Conservation (phyloP, 257 asterid species). For the Fraxinus anomala region DNA sequence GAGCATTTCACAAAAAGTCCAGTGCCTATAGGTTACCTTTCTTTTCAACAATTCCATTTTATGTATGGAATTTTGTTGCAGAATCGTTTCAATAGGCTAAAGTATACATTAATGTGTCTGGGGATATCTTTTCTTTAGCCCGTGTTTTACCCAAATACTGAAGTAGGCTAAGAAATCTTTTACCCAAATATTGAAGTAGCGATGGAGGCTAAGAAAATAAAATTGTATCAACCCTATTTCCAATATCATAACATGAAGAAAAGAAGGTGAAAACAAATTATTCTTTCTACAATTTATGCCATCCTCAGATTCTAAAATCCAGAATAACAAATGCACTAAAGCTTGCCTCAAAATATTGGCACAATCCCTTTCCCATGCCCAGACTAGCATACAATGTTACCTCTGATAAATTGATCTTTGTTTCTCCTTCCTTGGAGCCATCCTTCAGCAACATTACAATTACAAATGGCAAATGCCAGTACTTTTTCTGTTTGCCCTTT, state of each 20-base stretch:
- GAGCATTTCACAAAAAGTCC: not conserved
- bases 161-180: slow-evolving; percentile 1
- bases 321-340: slow-evolving; percentile 11
- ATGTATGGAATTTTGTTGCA: not conserved
- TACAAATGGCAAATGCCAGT: slow-evolving; percentile 10
- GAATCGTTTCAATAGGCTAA: not conserved
- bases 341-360: not conserved
- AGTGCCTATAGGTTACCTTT: not conserved
- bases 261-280: not conserved
- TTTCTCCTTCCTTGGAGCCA: slow-evolving; percentile 18
- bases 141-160: not conserved
- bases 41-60: not conserved
- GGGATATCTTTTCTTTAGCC: slow-evolving; percentile 6
- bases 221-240: not conserved
- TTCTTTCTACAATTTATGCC: not conserved
- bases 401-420: not conserved
- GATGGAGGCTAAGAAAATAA: not conserved
- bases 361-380: not conserved
- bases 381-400: not conserved
- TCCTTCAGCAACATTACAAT: slow-evolving; percentile 4
- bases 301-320: slow-evolving; percentile 10
- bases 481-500: not conserved
- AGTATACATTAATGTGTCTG: not conserved
- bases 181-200: not conserved
- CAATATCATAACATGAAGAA: not conserved